These are phyloP conservation scores for Penicillium rolfsii DNA, from an alignment of 2,329 filamentous ascomycete species.

Conservation along the genomic window DNA sequence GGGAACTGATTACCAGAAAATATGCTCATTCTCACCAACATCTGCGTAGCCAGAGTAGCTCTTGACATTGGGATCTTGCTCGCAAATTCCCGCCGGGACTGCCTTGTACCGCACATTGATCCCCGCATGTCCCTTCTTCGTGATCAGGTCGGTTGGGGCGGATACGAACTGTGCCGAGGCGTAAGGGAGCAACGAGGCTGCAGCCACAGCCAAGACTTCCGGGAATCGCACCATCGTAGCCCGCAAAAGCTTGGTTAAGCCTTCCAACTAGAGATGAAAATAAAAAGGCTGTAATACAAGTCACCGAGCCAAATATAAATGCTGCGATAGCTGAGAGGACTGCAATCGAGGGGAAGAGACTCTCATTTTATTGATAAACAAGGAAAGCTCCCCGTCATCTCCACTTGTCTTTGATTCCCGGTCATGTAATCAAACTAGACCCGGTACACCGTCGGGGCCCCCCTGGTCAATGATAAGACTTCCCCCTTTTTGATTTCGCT, in stretches of 20 bases:
- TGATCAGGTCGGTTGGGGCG: conserved; percentile 22
- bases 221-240: conserved; percentile 12
- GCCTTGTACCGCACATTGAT: conserved; percentile 26
- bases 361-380: background rate
- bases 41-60: conserved; percentile 29
- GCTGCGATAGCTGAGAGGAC: background rate
- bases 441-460: background rate
- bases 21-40: conserved; percentile 26
- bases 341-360: background rate
- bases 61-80: conserved; percentile 27
- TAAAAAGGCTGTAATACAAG: no score
- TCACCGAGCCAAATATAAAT: no score
- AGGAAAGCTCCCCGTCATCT: conserved; percentile 3
- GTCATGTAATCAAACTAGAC: background rate
- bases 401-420: conserved; percentile 5
- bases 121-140: conserved; percentile 21
- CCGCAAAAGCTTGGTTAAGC: background rate
- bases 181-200: conserved; percentile 10
- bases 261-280: background rate
- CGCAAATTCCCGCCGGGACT: conserved; percentile 26
- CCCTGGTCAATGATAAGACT: conserved; percentile 3
- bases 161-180: conserved; percentile 22
- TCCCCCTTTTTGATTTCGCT: background rate
- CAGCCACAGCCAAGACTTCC: conserved; percentile 1
- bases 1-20: conserved; percentile 22